Evolutionary conservation across 805 yeast species (phyloP), one percentile per base, ranked within the genome.

Genomic region (Pichia manshurica): DNA sequence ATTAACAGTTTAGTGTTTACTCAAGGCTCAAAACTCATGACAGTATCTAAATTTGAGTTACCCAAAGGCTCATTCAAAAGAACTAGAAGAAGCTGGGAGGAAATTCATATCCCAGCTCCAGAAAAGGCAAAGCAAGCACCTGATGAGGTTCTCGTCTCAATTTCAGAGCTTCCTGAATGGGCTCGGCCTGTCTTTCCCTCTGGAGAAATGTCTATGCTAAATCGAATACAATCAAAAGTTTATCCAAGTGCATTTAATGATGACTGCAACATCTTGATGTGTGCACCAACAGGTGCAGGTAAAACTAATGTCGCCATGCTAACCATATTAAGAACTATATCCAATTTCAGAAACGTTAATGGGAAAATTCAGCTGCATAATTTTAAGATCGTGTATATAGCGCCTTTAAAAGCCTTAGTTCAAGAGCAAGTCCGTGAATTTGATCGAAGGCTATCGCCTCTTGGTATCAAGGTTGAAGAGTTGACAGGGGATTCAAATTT

Each of bases 251-350:
- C 96, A 0, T 87, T 91, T 53, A 58, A 73, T 4, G 67, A 77
- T 1, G 93, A 87, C 59, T 73, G 74, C 4, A 91, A 90, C 57
- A 62, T 93, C 35, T 68, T 91, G 16, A 69, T 91, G 56, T 91
- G 98, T 74, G 98, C 99, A 1, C 99, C 99, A 6, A 91, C 99
- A 0, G 99, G 99, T 69, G 96, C 96, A 2, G 99, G 99, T 69
- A 91, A 91, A 63, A 91, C 99, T 20, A 93, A 93, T 62, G 96
- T 93, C 25, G 99, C 99, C 0, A 78, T 93, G 82, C 66, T 93
- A 40, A 72, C 96, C 0, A 73, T 87, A 4, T 68, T 90, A n/a
- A 67, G 83, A 42, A 70, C 84, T 0, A 61, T 90, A 19, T 67
- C 77, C 0, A 73, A 81, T 42, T 77, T 66, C 59, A 68, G 83